phyloP scores from a whole-genome alignment of 1,139 yeast genomes.

The Scheffersomyces illinoinensis region DNA sequence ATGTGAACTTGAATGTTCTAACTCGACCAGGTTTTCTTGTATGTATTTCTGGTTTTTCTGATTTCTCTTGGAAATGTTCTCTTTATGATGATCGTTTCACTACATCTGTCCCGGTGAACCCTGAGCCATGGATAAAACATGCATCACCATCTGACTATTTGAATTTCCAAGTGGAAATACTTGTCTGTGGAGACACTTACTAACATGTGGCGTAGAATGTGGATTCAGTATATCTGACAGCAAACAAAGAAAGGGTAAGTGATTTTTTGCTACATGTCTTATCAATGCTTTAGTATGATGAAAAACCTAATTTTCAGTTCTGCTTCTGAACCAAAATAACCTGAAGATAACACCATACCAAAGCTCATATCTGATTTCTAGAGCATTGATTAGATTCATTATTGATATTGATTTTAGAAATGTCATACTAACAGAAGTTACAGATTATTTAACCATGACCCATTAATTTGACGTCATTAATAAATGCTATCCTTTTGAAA shows the following conservation, averaged over 20 bases:
- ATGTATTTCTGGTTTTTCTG: neutral
- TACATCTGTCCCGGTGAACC: slow-evolving; percentile 62
- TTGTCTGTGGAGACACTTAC: neutral
- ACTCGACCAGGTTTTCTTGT: neutral
- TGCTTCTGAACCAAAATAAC: slow-evolving; percentile 77
- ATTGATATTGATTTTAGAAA: neutral
- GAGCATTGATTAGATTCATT: neutral
- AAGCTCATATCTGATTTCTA: neutral
- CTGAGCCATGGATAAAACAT: slow-evolving; percentile 69
- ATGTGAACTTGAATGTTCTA: no score
- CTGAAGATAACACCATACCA: slow-evolving; percentile 59
- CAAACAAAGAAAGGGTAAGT: neutral
- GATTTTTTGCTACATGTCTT: slow-evolving; percentile 5
- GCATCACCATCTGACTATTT: slow-evolving; percentile 85
- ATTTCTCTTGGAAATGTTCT: slow-evolving; percentile 4
- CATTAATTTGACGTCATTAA: neutral
- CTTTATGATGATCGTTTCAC: slow-evolving; percentile 45
- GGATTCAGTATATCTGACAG: no score
- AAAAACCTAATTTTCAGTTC: slow-evolving; percentile 69
- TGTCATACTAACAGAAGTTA: neutral
- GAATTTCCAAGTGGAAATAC: neutral
- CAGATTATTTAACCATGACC: neutral
- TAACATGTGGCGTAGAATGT: neutral
- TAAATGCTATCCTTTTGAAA: neutral
- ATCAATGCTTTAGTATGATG: slow-evolving; percentile 46